A percentile compares a stretch with the other conserved stretches of the same genome.
Evolutionary conservation across 2,329 filamentous ascomycete genomes (phyloP).

Genomic region (Orbilia blumenaviensis): DNA sequence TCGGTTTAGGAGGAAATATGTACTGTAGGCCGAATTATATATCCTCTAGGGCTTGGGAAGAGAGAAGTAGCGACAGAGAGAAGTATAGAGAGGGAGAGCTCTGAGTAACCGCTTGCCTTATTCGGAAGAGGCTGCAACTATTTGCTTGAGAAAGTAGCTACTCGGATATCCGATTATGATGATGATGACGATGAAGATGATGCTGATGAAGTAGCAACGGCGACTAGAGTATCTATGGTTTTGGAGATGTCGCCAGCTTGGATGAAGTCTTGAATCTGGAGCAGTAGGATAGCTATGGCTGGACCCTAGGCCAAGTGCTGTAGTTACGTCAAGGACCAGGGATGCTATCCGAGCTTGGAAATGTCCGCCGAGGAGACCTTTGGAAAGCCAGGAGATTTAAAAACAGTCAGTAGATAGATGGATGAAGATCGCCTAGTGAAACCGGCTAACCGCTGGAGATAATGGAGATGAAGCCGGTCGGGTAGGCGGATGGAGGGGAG

Average conservation of each 20-base stretch:
- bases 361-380: neutral
- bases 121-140: conserved; percentile 32
- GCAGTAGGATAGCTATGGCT: neutral
- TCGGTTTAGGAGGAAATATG: conserved; percentile 27
- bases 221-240: neutral
- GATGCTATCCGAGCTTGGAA: conserved; percentile 12
- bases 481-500: neutral
- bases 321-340: conserved; percentile 8
- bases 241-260: neutral
- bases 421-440: neutral
- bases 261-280: neutral
- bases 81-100: no score
- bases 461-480: neutral
- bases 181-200: no score
- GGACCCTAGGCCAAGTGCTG: no score
- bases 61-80: no score
- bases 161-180: neutral
- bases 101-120: conserved; percentile 18
- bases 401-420: neutral
- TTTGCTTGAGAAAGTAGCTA: conserved; percentile 10
- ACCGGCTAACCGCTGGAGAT: neutral
- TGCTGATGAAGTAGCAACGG: neutral
- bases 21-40: no score
- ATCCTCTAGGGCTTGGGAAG: conserved; percentile 25
- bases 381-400: neutral